phyloP scores from a whole-genome alignment of 805 yeast species.

The Metschnikowia corniflorae region DNA sequence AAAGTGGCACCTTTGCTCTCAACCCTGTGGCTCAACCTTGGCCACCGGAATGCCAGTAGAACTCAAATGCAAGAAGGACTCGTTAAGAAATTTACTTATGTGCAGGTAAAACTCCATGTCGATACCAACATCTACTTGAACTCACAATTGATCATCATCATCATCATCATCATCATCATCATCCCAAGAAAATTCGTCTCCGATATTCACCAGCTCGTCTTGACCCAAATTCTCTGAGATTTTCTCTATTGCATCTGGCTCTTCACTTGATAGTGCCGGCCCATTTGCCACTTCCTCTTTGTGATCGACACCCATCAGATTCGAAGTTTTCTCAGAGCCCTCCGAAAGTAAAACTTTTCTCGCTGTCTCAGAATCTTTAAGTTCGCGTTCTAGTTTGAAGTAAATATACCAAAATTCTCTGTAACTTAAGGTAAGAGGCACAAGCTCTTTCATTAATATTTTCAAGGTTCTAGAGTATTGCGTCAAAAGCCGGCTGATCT shows the following conservation, averaged over 20 bases:
- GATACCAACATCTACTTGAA: too few species aligned
- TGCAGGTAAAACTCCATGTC: too few species aligned
- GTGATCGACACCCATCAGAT: too few species aligned
- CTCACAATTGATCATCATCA: too few species aligned
- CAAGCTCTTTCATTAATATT: constrained; percentile 55
- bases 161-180: too few species aligned
- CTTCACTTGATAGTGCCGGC: too few species aligned
- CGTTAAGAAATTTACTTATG: not conserved
- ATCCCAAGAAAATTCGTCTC: constrained; percentile 9
- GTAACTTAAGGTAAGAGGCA: constrained; percentile 60
- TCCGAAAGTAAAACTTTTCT: constrained; percentile 63
- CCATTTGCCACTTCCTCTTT: too few species aligned
- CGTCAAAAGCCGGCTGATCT: constrained; percentile 46
- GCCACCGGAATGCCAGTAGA: too few species aligned
- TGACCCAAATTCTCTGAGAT: too few species aligned
- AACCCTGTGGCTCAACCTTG: not conserved
- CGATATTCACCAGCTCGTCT: too few species aligned
- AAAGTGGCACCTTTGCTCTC: too few species aligned
- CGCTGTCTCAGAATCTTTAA: constrained; percentile 59
- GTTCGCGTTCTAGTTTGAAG: constrained; percentile 49
- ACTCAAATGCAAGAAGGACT: not conserved
- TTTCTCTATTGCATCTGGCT: not conserved
- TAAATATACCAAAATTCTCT: constrained; percentile 74
- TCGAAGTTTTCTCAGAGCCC: too few species aligned
- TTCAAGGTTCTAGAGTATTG: constrained; percentile 48